phyloP scores from a whole-genome alignment of 805 yeast genomes.

The Candida nemodendra region DNA sequence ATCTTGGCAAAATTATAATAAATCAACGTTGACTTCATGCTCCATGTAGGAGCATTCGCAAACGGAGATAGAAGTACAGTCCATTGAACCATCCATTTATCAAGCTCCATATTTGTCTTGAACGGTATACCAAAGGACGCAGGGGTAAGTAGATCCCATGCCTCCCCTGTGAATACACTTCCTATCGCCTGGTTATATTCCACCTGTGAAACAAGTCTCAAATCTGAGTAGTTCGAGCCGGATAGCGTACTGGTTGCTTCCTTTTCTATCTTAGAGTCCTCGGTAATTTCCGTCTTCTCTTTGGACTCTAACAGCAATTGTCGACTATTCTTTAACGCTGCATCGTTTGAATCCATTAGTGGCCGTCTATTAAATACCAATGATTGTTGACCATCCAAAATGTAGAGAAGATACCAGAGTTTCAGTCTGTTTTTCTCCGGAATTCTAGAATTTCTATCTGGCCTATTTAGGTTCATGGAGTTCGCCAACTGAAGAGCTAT shows the following conservation, averaged over 20 bases:
- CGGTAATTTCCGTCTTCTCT: constrained; percentile 1
- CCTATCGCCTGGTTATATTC: constrained; percentile 64
- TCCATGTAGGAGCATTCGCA: constrained; percentile 54
- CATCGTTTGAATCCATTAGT: constrained; percentile 47
- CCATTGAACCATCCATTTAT: constrained; percentile 82
- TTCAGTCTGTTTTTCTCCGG: constrained; percentile 48
- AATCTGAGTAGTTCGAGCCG: constrained; percentile 40
- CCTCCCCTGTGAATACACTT: constrained; percentile 54
- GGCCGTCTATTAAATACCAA: constrained; percentile 58
- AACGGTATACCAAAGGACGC: constrained; percentile 67
- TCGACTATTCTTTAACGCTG: constrained; percentile 41
- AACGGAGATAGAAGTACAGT: constrained; percentile 64
- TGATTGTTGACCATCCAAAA: constrained; percentile 69
- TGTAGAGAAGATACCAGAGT: constrained; percentile 64
- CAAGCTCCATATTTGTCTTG: constrained; percentile 62
- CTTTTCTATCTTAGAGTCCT: constrained; percentile 1
- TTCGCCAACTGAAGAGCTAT: constrained; percentile 66
- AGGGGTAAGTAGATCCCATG: constrained; percentile 62
- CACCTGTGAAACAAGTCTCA: constrained; percentile 64
- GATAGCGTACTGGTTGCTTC: constrained; percentile 1
- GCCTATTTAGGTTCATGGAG: constrained; percentile 44
- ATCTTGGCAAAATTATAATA: constrained; percentile 74
- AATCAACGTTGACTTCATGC: constrained; percentile 64
- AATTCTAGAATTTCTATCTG: constrained; percentile 15
- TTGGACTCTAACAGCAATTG: constrained; percentile 31